Evolutionary conservation across 2,329 filamentous ascomycete genomes (phyloP), one percentile per base, ranked within the genome.

Genomic region (Aspergillus transmontanensis): DNA sequence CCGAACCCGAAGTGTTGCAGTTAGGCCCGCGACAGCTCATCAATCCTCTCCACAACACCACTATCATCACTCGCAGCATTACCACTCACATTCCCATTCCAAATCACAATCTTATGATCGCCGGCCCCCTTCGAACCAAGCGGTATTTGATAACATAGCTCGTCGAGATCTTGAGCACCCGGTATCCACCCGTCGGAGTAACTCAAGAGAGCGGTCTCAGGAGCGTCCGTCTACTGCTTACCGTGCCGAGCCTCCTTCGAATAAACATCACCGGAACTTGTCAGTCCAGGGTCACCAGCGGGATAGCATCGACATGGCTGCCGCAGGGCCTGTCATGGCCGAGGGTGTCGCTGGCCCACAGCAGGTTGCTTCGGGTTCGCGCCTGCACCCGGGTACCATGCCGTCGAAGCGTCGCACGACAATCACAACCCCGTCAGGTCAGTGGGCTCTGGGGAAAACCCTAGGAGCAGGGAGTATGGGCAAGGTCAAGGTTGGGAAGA

Each of bases 391-490:
- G 72, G 65, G 69, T 59, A 65, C 76, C 50, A 66, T 77, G 26
- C 81, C 82, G 62, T 78, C 84, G 14, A 79, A 83, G 60, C 81
- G 87, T 69, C 81, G 88, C 72, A 97, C 94, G 14, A 94, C 92
- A 46, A 96, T 99, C 75, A 92, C 91, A 58, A 93, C 94, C 3
- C 89, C 91, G 54, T 93, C 94, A 14, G 95, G 95, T 62, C 93
- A 94, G 82, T 99, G 94, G 93, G 89, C 93, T 61, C 84, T 99
- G 58, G 94, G 94, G 64, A 98, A 98, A 84, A 98, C 95, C 4
- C 95, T 99, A 72, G 95, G 95, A 64, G 93, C 94, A 59, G 95
- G 95, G 57, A 98, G 94, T 78, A 99, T 99, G 95, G 95, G 95
- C 68, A 98, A 98, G 79, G 95, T 99, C 66, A 98, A 98, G 82